Evolutionary conservation across 164 flowering plant species (phyloP).

Genomic region (Nymphaea thermarum): DNA sequence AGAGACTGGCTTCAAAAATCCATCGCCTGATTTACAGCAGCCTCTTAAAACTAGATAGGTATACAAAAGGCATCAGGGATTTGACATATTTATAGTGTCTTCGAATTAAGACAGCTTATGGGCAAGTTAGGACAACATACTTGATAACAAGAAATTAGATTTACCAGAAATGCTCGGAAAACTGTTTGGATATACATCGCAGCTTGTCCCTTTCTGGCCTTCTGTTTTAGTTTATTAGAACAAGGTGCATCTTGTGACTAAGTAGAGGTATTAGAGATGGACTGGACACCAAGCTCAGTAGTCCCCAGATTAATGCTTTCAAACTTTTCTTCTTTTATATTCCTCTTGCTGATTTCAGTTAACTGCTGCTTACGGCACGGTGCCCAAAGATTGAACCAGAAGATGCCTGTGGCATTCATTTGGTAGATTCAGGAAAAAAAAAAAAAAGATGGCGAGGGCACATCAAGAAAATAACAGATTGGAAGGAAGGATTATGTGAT

Average conservation of each 20-base stretch:
- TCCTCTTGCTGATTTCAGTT: conserved; percentile 27
- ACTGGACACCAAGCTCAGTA: conserved; percentile 21
- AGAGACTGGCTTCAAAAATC: too few species aligned
- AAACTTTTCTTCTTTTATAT: conserved; percentile 28
- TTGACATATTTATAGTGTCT: too few species aligned
- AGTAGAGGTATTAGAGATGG: conserved; percentile 22
- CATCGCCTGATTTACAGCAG: too few species aligned
- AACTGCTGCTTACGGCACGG: conserved; percentile 49
- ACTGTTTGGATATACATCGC: conserved; percentile 79
- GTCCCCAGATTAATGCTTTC: conserved; percentile 13
- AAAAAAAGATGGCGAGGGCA: too few species aligned
- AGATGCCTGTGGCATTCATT: conserved; percentile 23
- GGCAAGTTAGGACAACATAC: too few species aligned
- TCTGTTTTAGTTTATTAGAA: conserved; percentile 23
- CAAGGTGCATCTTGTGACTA: conserved; percentile 28
- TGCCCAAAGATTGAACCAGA: conserved; percentile 32
- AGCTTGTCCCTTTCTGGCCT: conserved; percentile 55
- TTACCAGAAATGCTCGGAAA: conserved; percentile 90
- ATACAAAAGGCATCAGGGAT: too few species aligned
- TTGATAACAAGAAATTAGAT: not conserved
- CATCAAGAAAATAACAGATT: not conserved
- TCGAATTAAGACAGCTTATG: too few species aligned
- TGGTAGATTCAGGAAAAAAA: too few species aligned
- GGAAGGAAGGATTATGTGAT: not conserved
- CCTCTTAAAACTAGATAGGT: too few species aligned